Evolutionary conservation across 768 basidiomycete species (phyloP).

Genomic region (Pleurotus giganteus): DNA sequence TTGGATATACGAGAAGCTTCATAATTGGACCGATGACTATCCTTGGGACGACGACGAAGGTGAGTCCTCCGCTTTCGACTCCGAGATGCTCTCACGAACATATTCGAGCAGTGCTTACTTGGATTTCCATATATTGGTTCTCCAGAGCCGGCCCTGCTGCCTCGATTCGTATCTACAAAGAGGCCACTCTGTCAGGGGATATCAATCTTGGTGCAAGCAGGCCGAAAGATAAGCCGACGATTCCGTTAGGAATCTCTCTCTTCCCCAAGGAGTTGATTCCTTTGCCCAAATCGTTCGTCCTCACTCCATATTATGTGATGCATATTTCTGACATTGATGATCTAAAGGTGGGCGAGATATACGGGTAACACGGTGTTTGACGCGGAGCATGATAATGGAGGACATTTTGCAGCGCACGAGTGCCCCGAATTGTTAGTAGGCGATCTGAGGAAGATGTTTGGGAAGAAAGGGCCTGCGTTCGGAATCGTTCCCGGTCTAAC

Average conservation of each 20-base stretch:
- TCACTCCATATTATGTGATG: background rate
- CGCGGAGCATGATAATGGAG: constrained; percentile 36
- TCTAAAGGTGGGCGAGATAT: background rate
- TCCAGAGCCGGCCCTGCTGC: constrained; percentile 58
- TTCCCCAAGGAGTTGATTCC: constrained; percentile 27
- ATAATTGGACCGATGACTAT: constrained; percentile 49
- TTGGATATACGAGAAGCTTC: constrained; percentile 50
- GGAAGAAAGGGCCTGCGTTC: constrained; percentile 36
- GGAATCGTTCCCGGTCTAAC: constrained; percentile 31
- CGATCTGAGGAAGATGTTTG: constrained; percentile 46
- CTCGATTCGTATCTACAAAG: constrained; percentile 57
- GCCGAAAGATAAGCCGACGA: constrained; percentile 1
- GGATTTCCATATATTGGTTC: constrained; percentile 64
- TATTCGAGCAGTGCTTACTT: constrained; percentile 49
- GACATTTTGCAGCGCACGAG: constrained; percentile 47
- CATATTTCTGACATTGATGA: background rate
- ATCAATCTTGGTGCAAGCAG: background rate
- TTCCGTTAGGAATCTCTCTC: constrained; percentile 10
- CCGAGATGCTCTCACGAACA: background rate
- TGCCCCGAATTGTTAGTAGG: constrained; percentile 35
- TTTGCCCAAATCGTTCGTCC: constrained; percentile 29
- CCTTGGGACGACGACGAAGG: constrained; percentile 46
- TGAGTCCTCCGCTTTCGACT: background rate
- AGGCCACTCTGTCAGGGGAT: constrained; percentile 23
- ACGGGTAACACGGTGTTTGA: constrained; percentile 21